phyloP scores from a whole-genome alignment of 108 stramenopile species.

The Pseudonitzschia multiseries region DNA sequence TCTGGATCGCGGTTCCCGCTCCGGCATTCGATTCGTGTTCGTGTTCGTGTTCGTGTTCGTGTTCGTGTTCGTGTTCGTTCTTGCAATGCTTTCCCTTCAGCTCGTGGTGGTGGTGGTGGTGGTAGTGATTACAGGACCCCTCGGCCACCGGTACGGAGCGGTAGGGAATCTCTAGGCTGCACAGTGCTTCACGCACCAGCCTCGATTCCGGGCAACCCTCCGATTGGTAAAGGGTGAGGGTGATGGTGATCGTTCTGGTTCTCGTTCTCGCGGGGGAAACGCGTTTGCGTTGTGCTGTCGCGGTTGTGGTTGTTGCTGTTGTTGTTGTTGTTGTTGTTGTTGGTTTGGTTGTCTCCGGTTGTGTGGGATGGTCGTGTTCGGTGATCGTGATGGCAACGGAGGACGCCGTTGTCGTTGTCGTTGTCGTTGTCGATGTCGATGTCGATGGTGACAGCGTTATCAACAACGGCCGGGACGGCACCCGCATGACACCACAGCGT shows the following conservation, averaged over 20 bases:
- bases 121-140: conserved; percentile 2
- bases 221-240: conserved; percentile 25
- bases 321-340: background rate
- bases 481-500: conserved; percentile 18
- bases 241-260: background rate
- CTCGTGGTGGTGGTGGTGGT: no score
- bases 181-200: conserved; percentile 28
- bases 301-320: background rate
- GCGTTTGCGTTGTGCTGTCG: no score
- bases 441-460: background rate
- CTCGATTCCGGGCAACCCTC: conserved; percentile 36
- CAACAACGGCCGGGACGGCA: background rate
- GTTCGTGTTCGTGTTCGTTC: background rate
- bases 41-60: background rate
- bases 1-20: background rate
- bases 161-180: conserved; percentile 28
- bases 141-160: conserved; percentile 20
- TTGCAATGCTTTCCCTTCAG: no score
- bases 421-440: no score
- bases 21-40: background rate
- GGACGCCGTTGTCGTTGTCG: background rate
- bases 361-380: background rate
- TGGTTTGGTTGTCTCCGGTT: background rate
- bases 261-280: no score
- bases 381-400: background rate